A percentile compares a stretch with the other conserved stretches of the same genome.
These are phyloP conservation scores for Fusarium aywerte DNA, from an alignment of 2,329 filamentous ascomycete species.

Conservation along the genomic window DNA sequence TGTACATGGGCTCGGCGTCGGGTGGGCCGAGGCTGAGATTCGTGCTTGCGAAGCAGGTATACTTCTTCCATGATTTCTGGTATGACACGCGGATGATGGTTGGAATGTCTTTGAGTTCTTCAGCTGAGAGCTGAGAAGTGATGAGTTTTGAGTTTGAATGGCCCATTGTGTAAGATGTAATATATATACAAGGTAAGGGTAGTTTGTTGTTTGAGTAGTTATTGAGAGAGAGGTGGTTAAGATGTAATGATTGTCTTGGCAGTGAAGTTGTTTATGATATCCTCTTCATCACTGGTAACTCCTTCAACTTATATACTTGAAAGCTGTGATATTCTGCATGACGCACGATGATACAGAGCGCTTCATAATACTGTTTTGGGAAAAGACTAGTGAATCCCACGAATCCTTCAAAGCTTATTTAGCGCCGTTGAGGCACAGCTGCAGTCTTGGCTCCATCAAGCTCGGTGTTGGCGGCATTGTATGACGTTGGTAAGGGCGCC, in stretches of 20 bases:
- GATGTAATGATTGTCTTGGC: neutral
- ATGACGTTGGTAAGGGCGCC: constrained; percentile 9
- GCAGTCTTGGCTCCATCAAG: neutral
- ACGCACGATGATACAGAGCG: neutral
- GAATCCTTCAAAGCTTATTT: neutral
- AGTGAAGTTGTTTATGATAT: neutral
- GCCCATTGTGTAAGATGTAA: constrained; percentile 27
- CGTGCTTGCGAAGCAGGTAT: constrained; percentile 3
- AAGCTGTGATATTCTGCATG: neutral
- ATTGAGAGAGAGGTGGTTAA: neutral
- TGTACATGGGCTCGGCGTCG: constrained; percentile 24
- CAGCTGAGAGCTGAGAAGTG: constrained; percentile 11
- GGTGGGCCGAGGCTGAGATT: constrained; percentile 25
- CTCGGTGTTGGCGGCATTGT: constrained; percentile 4
- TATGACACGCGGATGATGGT: constrained; percentile 26
- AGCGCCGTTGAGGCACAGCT: constrained; percentile 17
- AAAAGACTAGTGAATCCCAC: neutral
- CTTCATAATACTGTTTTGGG: constrained; percentile 11
- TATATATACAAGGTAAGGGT: neutral
- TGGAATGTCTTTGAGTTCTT: constrained; percentile 10
- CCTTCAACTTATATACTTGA: constrained; percentile 10
- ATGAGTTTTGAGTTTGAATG: constrained; percentile 31
- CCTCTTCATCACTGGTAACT: neutral
- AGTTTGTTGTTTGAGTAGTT: neutral
- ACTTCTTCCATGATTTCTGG: constrained; percentile 22